These are phyloP conservation scores for Henckelia pumila DNA, from an alignment of 257 asterid genomes.

Conservation along the genomic window DNA sequence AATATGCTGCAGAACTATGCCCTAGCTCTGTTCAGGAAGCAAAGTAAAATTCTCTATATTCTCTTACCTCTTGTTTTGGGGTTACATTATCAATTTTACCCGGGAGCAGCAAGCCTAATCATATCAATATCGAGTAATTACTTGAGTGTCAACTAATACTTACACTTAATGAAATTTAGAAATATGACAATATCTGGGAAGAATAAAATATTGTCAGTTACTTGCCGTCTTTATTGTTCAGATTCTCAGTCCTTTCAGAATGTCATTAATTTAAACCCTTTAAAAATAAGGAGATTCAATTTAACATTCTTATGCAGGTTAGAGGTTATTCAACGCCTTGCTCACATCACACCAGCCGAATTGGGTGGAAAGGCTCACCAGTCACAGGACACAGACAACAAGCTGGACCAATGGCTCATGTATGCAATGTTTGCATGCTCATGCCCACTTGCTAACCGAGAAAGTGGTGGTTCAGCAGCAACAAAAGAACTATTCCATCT, in stretches of 20 bases:
- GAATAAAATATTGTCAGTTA: neutral
- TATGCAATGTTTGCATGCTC: conserved; percentile 98
- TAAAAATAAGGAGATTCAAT: conserved; percentile 14
- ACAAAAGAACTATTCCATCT: conserved; percentile 92
- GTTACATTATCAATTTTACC: conserved; percentile 18
- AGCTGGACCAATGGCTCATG: conserved; percentile 98
- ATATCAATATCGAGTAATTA: conserved; percentile 10
- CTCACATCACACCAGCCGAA: conserved; percentile 85
- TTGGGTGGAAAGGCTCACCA: conserved; percentile 98
- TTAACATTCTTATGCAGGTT: conserved; percentile 53
- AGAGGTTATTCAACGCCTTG: conserved; percentile 94
- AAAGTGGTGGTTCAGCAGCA: conserved; percentile 82
- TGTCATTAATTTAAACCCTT: conserved; percentile 18
- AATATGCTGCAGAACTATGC: conserved; percentile 90
- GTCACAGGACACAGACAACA: conserved; percentile 91
- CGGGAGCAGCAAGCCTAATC: conserved; percentile 14
- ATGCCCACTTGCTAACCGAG: conserved; percentile 81
- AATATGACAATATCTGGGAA: conserved; percentile 7
- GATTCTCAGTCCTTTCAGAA: conserved; percentile 20
- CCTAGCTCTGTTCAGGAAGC: conserved; percentile 96
- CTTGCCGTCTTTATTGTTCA: conserved; percentile 20
- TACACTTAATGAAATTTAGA: neutral
- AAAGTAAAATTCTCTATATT: conserved; percentile 42
- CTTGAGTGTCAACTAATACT: conserved; percentile 10
- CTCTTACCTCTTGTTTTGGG: conserved; percentile 16